Evolutionary conservation across 768 basidiomycete species (phyloP), one percentile per base, ranked within the genome.

Genomic region (Albatrellus ellisii): DNA sequence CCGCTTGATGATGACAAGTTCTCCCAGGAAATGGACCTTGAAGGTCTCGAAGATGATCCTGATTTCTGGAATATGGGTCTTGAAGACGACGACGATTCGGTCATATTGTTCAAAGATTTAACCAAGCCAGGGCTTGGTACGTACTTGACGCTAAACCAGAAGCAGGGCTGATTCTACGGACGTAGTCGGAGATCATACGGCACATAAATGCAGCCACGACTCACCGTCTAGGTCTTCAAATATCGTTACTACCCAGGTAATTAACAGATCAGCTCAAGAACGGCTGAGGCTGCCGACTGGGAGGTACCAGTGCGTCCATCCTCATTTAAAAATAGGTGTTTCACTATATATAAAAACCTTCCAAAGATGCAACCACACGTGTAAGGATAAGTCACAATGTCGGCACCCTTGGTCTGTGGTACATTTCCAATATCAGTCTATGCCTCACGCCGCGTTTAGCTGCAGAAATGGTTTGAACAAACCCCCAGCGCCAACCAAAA

Each of bases 341-440:
- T 31, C 32, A 17, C 26, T 31, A 6, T 24, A 11, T 3, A 15
- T 41, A 2, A 21, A n/a, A 12, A 5, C 21, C 4, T 39, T 18
- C 26, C 29, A n/a, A n/a, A 86, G 84, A 38, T 90, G 87, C 53
- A 82, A 83, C 50, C 87, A 90, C 50, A 39, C 68, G 17, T 90
- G 87, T 67, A 84, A 80, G 55, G 75, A 86, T 52, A 89, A 87
- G 58, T 60, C 63, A 4, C 67, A 63, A 32, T 90, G 87, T 54
- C 72, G 78, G 20, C 87, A 90, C 62, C 55, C 77, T 26, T 89
- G 87, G 87, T 85, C 39, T 11, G 48, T 35, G 29, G 34, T 20
- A 22, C 14, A 18, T 28, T 17, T 8, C 36, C 18, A 14, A 26
- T 29, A 43, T 17, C 34, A 29, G 17, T 36, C 31, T 29, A 20